A percentile compares a stretch with the other conserved stretches of the same genome.
Conservation (phyloP, 2,329 filamentous ascomycete species). For the Alternaria alternata region DNA sequence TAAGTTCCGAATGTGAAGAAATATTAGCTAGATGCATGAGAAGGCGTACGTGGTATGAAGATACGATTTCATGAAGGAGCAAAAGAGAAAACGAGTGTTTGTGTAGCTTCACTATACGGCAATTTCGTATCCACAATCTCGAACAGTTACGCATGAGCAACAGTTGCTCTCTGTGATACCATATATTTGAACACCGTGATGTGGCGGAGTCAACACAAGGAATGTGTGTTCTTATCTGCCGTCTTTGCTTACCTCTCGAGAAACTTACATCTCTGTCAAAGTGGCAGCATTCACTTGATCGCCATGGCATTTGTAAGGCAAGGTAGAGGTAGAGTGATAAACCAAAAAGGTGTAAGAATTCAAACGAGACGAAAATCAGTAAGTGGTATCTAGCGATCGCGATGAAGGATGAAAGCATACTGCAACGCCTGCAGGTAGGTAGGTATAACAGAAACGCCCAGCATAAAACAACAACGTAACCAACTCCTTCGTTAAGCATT, state of each 20-base stretch:
- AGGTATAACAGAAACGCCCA: background rate
- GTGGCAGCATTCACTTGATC: background rate
- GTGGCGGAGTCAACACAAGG: background rate
- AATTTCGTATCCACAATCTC: background rate
- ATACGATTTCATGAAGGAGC: constrained; percentile 14
- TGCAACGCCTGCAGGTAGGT: constrained; percentile 1
- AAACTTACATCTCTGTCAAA: background rate
- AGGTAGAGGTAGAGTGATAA: background rate
- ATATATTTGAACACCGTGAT: background rate
- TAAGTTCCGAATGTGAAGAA: background rate
- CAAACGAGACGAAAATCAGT: background rate
- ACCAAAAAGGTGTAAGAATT: background rate
- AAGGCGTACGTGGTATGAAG: constrained; percentile 13
- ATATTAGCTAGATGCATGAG: constrained; percentile 8
- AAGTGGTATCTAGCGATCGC: constrained; percentile 3
- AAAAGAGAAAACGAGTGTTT: background rate
- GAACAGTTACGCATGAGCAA: background rate
- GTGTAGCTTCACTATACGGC: background rate
- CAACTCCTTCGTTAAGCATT: background rate
- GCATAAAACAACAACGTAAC: background rate
- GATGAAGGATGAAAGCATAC: background rate
- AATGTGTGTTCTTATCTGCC: background rate
- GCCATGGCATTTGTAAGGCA: background rate
- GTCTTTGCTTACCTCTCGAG: background rate
- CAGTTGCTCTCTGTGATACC: background rate